phyloP scores from a whole-genome alignment of 208 protist genomes.

The Endotrypanum monterogeii region DNA sequence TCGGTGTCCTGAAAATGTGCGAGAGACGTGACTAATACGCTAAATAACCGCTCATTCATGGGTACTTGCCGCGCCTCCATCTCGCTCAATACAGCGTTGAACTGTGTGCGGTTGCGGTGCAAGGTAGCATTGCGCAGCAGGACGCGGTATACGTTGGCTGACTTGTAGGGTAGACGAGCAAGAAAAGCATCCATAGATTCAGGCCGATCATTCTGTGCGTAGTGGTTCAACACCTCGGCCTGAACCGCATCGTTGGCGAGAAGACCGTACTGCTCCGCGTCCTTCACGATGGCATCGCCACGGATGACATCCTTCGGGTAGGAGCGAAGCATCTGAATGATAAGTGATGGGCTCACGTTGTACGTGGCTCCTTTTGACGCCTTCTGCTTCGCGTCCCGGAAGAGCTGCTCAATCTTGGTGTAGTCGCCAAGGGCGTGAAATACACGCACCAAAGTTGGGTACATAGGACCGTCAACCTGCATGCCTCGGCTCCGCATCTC shows the following conservation, averaged over 20 bases:
- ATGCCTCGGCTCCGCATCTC: conserved; percentile 85
- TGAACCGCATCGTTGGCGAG: conserved; percentile 75
- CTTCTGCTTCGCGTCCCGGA: conserved; percentile 70
- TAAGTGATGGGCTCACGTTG: conserved; percentile 50
- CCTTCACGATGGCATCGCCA: conserved; percentile 57
- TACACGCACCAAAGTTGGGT: conserved; percentile 85
- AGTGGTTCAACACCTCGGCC: conserved; percentile 73
- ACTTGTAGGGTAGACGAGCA: conserved; percentile 58
- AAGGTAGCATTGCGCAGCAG: conserved; percentile 77
- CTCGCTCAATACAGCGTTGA: conserved; percentile 58
- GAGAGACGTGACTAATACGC: conserved; percentile 69
- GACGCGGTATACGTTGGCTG: conserved; percentile 72
- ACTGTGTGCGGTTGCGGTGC: conserved; percentile 48
- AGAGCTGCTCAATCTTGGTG: conserved; percentile 67
- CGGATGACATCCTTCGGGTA: conserved; percentile 50
- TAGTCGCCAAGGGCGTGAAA: conserved; percentile 77
- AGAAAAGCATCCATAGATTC: conserved; percentile 69
- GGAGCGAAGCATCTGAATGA: conserved; percentile 71
- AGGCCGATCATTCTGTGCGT: conserved; percentile 52
- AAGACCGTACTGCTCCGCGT: conserved; percentile 72
- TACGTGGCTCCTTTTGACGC: conserved; percentile 31
- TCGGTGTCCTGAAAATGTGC: conserved; percentile 70
- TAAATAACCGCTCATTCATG: conserved; percentile 80
- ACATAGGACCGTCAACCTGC: conserved; percentile 78
- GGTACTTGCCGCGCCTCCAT: conserved; percentile 42